A percentile compares a stretch with the other conserved stretches of the same genome.
Conservation (phyloP, 352 stramenopile genomes). For the Pythium diclinum region DNA sequence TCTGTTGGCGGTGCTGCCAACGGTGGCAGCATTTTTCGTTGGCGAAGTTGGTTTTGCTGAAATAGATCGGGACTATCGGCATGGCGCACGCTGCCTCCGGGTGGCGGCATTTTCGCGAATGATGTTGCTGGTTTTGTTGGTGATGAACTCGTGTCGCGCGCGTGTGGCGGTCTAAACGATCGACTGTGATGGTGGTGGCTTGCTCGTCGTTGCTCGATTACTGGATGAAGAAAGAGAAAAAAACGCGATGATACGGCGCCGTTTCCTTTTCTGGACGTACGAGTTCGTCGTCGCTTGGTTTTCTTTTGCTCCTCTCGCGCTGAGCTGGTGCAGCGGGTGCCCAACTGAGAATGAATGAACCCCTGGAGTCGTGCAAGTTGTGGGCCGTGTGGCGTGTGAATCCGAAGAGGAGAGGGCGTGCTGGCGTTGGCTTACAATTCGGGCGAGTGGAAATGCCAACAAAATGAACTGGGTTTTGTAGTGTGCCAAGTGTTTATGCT, state of each 20-base stretch:
- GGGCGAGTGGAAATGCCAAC: background rate
- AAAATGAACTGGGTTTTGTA: background rate
- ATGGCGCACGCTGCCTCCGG: background rate
- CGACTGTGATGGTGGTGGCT: background rate
- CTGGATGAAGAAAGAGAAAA: background rate
- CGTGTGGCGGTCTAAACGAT: background rate
- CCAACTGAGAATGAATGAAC: conserved; percentile 1
- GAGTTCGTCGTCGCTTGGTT: background rate
- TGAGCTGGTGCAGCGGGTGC: conserved; percentile 1
- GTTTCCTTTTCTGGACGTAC: conserved; percentile 5
- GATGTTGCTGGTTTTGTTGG: background rate
- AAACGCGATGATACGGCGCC: background rate
- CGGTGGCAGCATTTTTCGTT: conserved; percentile 25
- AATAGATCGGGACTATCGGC: background rate
- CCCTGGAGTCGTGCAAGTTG: background rate
- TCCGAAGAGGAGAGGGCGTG: background rate
- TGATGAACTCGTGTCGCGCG: background rate
- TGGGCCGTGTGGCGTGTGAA: conserved; percentile 1
- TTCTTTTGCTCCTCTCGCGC: background rate
- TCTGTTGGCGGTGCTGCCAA: conserved; percentile 14
- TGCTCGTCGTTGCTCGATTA: background rate
- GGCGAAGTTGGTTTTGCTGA: conserved; percentile 11
- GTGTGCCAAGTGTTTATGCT: conserved; percentile 10
- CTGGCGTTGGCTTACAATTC: background rate
- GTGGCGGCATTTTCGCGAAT: background rate